Evolutionary conservation across 768 basidiomycete species (phyloP).

Genomic region (Boletus rex-veris): DNA sequence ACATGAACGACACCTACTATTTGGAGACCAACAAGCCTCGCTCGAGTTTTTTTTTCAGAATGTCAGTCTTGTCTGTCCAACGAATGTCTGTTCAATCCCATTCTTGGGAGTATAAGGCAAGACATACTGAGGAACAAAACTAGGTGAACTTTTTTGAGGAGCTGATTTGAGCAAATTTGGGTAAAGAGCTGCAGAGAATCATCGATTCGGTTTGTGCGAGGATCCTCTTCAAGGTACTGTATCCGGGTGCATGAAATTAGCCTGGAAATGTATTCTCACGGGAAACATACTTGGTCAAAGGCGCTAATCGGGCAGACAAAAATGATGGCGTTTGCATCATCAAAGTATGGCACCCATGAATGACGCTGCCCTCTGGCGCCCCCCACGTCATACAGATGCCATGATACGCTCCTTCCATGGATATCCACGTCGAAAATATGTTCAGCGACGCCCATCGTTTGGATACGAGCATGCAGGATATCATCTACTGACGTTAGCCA

Average conservation of each 20-base stretch:
- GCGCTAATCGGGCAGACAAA: constrained; percentile 78
- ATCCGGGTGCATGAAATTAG: not conserved
- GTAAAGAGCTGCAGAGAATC: constrained; percentile 88
- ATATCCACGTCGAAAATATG: constrained; percentile 80
- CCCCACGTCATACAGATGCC: constrained; percentile 72
- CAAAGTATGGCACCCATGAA: constrained; percentile 65
- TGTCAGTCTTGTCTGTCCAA: constrained; percentile 68
- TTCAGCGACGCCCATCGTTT: constrained; percentile 86
- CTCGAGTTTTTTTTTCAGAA: constrained; percentile 68
- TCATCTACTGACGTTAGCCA: constrained; percentile 52
- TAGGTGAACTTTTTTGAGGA: constrained; percentile 67
- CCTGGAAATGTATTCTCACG: not conserved
- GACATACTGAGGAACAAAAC: constrained; percentile 57
- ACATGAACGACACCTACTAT: constrained; percentile 51
- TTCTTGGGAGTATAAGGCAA: not conserved
- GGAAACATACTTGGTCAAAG: constrained; percentile 59
- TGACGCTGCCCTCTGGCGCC: constrained; percentile 71
- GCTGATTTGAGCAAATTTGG: constrained; percentile 76
- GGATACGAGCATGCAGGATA: constrained; percentile 84
- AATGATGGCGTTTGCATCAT: constrained; percentile 77
- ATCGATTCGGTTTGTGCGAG: constrained; percentile 79
- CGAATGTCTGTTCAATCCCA: not conserved
- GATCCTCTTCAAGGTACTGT: constrained; percentile 85
- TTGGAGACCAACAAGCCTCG: constrained; percentile 68
- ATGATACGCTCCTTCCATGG: constrained; percentile 71